These are phyloP conservation scores for Phaeolepiota aurea DNA, from an alignment of 768 basidiomycete species.

Conservation along the genomic window DNA sequence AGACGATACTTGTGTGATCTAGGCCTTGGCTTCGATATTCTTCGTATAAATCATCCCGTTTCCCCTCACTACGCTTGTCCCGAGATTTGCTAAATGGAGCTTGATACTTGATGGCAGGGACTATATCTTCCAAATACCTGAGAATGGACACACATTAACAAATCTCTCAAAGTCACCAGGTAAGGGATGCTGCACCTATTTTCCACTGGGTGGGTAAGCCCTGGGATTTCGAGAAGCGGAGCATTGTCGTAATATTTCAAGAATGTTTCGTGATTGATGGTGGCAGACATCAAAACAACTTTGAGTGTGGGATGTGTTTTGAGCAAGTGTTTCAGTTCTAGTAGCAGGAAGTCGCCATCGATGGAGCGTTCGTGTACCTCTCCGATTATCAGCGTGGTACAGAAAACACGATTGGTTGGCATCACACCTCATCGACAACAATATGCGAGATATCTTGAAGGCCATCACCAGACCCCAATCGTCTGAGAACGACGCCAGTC, in stretches of 20 bases:
- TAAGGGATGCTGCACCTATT: constrained; percentile 45
- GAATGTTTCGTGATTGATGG: constrained; percentile 87
- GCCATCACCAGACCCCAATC: constrained; percentile 66
- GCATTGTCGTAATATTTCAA: constrained; percentile 75
- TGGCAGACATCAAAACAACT: constrained; percentile 89
- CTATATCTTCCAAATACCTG: constrained; percentile 79
- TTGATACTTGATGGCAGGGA: constrained; percentile 49
- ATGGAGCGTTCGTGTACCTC: constrained; percentile 90
- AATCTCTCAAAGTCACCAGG: neutral
- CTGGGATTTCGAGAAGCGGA: constrained; percentile 79
- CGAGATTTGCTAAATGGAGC: constrained; percentile 23
- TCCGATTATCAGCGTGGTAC: neutral
- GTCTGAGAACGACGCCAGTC: constrained; percentile 83
- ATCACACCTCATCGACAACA: constrained; percentile 76
- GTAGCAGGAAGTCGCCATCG: constrained; percentile 82
- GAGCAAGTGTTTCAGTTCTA: constrained; percentile 75
- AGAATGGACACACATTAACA: constrained; percentile 1
- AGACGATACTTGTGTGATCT: constrained; percentile 35
- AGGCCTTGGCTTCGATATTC: constrained; percentile 47
- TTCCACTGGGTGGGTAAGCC: constrained; percentile 68
- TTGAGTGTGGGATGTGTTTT: constrained; percentile 57
- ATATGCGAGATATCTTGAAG: constrained; percentile 73
- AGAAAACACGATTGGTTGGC: neutral
- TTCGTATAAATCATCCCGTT: constrained; percentile 18
- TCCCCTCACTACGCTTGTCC: neutral